These are phyloP conservation scores for Phialophora expanda DNA, from an alignment of 2,329 filamentous ascomycete species.

Conservation along the genomic window DNA sequence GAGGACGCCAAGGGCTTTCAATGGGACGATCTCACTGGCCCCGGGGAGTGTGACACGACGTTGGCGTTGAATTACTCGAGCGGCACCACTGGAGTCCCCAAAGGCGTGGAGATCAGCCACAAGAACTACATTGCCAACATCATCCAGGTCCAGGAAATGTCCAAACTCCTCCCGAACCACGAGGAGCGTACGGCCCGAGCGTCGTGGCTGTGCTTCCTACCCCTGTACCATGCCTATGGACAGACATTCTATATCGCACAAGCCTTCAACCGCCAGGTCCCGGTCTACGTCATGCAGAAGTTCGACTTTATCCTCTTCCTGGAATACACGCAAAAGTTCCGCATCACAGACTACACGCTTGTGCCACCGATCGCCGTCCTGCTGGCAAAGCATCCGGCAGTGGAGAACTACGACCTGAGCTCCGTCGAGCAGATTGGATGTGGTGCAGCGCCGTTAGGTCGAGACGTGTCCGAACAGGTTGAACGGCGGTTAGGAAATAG, in stretches of 20 bases:
- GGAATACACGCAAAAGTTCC: constrained; percentile 68
- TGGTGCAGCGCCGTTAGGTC: constrained; percentile 72
- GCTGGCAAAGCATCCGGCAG: constrained; percentile 72
- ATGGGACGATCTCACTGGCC: constrained; percentile 44
- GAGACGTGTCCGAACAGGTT: constrained; percentile 63
- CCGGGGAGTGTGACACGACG: constrained; percentile 51
- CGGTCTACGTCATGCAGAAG: constrained; percentile 77
- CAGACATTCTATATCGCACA: constrained; percentile 73
- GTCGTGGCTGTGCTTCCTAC: constrained; percentile 69
- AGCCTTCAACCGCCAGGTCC: constrained; percentile 61
- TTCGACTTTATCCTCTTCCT: constrained; percentile 79
- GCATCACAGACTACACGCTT: constrained; percentile 68
- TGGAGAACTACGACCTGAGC: constrained; percentile 70
- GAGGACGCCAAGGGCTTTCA: constrained; percentile 36
- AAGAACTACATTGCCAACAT: constrained; percentile 73
- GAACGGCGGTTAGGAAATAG: constrained; percentile 60
- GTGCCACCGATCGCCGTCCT: constrained; percentile 78
- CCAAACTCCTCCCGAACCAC: constrained; percentile 56
- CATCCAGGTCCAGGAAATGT: constrained; percentile 30
- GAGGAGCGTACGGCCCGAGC: constrained; percentile 50
- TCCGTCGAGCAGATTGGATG: constrained; percentile 64
- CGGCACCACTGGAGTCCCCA: constrained; percentile 79
- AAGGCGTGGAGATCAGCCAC: constrained; percentile 84
- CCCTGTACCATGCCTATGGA: constrained; percentile 75
- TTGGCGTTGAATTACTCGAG: constrained; percentile 76